Conservation (phyloP, 2,329 filamentous ascomycete species). For the Fusarium sp. region DNA sequence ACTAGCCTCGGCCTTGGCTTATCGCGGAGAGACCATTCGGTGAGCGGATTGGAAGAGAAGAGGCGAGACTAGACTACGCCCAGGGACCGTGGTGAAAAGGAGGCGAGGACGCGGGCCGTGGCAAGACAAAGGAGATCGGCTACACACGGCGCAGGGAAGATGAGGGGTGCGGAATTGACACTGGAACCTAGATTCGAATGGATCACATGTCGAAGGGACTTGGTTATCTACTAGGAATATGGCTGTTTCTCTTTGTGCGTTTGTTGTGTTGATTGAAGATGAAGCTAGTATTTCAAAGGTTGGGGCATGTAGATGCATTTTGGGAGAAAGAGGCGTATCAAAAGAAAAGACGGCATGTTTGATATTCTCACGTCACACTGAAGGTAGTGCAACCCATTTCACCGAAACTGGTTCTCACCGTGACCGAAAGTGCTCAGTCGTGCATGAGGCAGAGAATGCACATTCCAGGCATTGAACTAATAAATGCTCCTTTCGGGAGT, state of each 20-base stretch:
- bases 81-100: slow-evolving; percentile 27
- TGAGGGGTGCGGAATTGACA: slow-evolving; percentile 20
- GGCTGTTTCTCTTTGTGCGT: slow-evolving; percentile 10
- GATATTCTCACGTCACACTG: slow-evolving; percentile 19
- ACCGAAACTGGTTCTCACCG: slow-evolving; percentile 3
- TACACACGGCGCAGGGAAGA: slow-evolving; percentile 38
- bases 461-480: background rate
- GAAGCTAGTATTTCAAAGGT: slow-evolving; percentile 14
- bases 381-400: slow-evolving; percentile 4
- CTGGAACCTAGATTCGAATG: slow-evolving; percentile 14
- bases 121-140: slow-evolving; percentile 35
- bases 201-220: slow-evolving; percentile 30
- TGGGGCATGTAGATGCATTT: slow-evolving; percentile 18
- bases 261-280: slow-evolving; percentile 18
- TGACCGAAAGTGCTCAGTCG: slow-evolving; percentile 26
- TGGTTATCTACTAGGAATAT: slow-evolving; percentile 28
- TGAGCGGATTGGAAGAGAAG: slow-evolving; percentile 29
- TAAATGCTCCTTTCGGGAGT: slow-evolving; percentile 1
- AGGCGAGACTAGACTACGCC: slow-evolving; percentile 28
- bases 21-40: slow-evolving; percentile 10
- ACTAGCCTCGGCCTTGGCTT: slow-evolving; percentile 21
- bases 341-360: slow-evolving; percentile 24
- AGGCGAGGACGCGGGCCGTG: slow-evolving; percentile 17
- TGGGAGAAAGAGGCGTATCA: slow-evolving; percentile 28
- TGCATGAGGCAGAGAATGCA: slow-evolving; percentile 9